These are phyloP conservation scores for Gossypium ekmanianum DNA, from an alignment of 345 rosid species.

Conservation along the genomic window DNA sequence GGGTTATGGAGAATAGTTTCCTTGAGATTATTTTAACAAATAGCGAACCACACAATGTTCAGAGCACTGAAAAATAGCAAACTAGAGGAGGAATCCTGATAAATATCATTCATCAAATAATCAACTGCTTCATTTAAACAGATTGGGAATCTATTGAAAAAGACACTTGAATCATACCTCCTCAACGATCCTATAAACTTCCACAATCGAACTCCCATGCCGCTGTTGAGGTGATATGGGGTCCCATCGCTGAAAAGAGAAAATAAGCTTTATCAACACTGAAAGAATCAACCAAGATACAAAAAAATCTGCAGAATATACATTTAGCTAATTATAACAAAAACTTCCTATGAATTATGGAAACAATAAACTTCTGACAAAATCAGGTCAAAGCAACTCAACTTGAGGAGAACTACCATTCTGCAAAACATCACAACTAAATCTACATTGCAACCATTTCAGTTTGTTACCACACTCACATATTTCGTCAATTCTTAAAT, in stretches of 20 bases:
- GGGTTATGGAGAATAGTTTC: not conserved
- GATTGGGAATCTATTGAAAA: not conserved
- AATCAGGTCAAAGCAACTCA: not conserved
- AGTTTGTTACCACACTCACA: slow-evolving; percentile 3
- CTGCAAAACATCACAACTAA: not conserved
- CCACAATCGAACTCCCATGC: slow-evolving; percentile 92
- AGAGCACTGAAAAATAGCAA: not conserved
- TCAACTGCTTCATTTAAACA: not conserved
- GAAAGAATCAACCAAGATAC: not conserved
- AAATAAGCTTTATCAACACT: not conserved
- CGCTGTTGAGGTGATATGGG: slow-evolving; percentile 94
- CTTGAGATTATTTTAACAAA: not conserved
- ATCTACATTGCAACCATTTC: not conserved
- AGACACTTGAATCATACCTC: slow-evolving; percentile 51
- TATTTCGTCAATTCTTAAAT: slow-evolving; percentile 1
- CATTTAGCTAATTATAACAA: not conserved
- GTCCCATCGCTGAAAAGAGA: slow-evolving; percentile 71
- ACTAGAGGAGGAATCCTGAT: not conserved
- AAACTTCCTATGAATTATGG: not conserved
- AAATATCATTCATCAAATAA: slow-evolving; percentile 5
- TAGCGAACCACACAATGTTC: not conserved
- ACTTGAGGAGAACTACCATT: not conserved
- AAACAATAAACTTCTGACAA: not conserved
- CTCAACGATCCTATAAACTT: slow-evolving; percentile 93
- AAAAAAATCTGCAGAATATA: not conserved